Evolutionary conservation across 345 rosid species (phyloP), one percentile per base, ranked within the genome.

Genomic region (Camelina sativa): DNA sequence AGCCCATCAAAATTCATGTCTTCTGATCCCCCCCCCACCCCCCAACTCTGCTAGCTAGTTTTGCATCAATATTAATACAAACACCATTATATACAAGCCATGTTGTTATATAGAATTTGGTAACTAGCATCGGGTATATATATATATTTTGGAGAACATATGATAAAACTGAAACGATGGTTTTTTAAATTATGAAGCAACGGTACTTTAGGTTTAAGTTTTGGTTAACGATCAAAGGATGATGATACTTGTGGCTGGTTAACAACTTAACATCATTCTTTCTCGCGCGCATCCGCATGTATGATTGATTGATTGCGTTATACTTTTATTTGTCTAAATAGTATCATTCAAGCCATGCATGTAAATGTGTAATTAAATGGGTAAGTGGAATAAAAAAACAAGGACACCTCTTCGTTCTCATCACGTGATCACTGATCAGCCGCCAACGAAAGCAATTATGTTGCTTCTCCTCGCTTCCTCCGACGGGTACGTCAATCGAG

Each of bases 361-460:
- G 30, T 28, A 28, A 4, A 4, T 4, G 30, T 28, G 30, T 28
- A 28, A 25, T 25, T 25, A 25, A 47, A 57, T 7, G 56, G 19
- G 32, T 28, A 16, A 57, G 17, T 60, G 22, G 35, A 32, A 34
- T 15, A 59, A 37, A 58, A 37, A 9, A 60, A 60, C 48, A 71
- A 44, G 56, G n/a, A 34, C 37, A 59, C 8, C 22, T 58, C 74
- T 16, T 70, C 47, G 13, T 44, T 32, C 6, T 34, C 47, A 70
- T 70, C 74, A 70, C 66, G 74, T 57, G 74, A 69, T n/a, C 51
- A 15, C 48, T 47, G 52, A 47, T 32, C 22, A 34, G 74, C 74
- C 57, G 65, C 74, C 65, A 32, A 19, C 57, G 35, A 19, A 30
- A 58, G 47, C 74, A 70, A 69, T 46, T 28, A 8, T 46, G 47